Evolutionary conservation across 257 asterid species (phyloP).

Genomic region (Mitragyna speciosa): DNA sequence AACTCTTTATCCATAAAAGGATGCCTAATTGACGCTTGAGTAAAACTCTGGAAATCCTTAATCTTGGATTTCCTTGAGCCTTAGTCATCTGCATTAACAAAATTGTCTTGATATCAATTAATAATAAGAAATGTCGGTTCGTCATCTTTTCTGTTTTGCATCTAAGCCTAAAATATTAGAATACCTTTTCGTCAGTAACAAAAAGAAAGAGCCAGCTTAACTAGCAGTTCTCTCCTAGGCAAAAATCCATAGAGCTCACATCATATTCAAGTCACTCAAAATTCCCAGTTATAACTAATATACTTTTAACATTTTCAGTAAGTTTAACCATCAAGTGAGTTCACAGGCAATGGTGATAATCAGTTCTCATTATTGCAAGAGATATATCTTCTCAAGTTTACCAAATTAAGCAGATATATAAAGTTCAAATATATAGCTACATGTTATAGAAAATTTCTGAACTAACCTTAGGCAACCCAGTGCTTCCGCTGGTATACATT

Average conservation of each 20-base stretch:
- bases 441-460: slow-evolving; percentile 8
- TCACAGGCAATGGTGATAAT: not conserved
- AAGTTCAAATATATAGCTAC: not conserved
- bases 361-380: not conserved
- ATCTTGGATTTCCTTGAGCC: no score
- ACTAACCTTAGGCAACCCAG: slow-evolving; percentile 96
- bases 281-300: not conserved
- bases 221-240: not conserved
- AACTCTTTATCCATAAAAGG: no score
- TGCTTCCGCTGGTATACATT: slow-evolving; percentile 99
- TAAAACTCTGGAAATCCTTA: no score
- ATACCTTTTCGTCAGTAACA: not conserved
- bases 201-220: not conserved
- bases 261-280: not conserved
- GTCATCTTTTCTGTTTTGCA: not conserved
- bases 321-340: not conserved
- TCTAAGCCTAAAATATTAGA: not conserved
- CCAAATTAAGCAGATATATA: slow-evolving; percentile 1
- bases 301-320: not conserved
- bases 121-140: not conserved
- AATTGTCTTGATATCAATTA: not conserved
- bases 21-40: no score
- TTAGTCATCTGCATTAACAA: no score
- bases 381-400: not conserved
- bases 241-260: not conserved